Evolutionary conservation across 371 early-diverging fungal genomes (phyloP), one percentile per base, ranked within the genome.

Genomic region (Lichtheimia corymbifera): DNA sequence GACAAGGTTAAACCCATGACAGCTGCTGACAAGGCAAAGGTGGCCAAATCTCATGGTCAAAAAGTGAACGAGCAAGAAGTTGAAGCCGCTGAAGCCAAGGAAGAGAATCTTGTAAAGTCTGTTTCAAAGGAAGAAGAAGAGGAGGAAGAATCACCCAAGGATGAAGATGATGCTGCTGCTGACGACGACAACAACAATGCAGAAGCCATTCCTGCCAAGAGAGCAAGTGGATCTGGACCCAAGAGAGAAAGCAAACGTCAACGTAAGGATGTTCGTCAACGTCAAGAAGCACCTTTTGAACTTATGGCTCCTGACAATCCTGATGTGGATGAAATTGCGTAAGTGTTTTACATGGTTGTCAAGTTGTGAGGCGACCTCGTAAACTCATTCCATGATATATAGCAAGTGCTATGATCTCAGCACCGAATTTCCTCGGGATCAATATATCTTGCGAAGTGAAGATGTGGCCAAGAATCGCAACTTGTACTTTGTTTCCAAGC

Each of bases 361-460:
- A 22, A n/a, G n/a, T 49, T 49, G 14, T 2, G 13, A 44, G 28
- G 5, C 43, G 20, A 28, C n/a, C 25, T 20, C 43, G 11, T 12
- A 53, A 44, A 40, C 12, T 51, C 44, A 27, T 42, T 43, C 45
- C 49, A 65, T 69, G 35, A 6, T 47, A 53, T 53, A 1, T 25
- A 75, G 79, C 20, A 59, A 75, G 20, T 92, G 85, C 65, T 96
- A 91, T 69, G 91, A 89, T 12, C 67, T 97, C 44, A 73, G 74
- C 22, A 65, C 83, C 11, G 56, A 61, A 5, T 93, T 98, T 80
- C 94, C 95, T 25, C 72, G 72, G 40, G 86, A 88, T 61, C 93
- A 90, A 50, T 92, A 93, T 71, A 77, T 97, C 50, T 88, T 93
- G 14, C 91, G 98, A 15, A 87, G 90, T 35, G 89, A 88, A 54